phyloP scores from a whole-genome alignment of 805 yeast species.

The Starmerella tilneyi region DNA sequence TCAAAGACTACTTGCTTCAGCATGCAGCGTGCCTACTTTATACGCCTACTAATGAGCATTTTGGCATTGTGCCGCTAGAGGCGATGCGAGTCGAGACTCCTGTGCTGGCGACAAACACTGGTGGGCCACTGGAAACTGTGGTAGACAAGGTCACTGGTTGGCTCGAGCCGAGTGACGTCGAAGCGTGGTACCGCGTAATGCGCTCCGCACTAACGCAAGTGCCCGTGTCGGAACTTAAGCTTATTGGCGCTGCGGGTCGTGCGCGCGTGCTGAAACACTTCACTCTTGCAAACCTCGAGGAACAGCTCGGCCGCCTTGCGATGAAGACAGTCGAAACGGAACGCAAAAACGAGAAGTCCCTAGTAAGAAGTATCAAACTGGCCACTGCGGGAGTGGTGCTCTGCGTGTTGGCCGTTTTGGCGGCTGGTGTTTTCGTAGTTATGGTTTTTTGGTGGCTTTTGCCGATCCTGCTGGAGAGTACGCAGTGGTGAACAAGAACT shows the following conservation, averaged over 20 bases:
- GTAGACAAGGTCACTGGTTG: constrained; percentile 36
- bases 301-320: constrained; percentile 25
- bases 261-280: constrained; percentile 29
- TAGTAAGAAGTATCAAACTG: constrained; percentile 8
- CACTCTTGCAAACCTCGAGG: constrained; percentile 29
- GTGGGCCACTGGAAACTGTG: constrained; percentile 86
- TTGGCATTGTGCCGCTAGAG: constrained; percentile 95
- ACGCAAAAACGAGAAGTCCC: constrained; percentile 19
- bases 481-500: constrained; percentile 13
- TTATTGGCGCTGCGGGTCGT: constrained; percentile 30
- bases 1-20: constrained; percentile 54
- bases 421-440: background rate
- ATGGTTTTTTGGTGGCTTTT: constrained; percentile 3
- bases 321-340: constrained; percentile 16
- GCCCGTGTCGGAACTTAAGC: constrained; percentile 19
- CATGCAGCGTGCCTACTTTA: constrained; percentile 56
- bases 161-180: constrained; percentile 30
- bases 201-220: constrained; percentile 24
- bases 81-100: constrained; percentile 80
- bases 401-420: background rate
- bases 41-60: constrained; percentile 88
- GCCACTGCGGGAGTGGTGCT: constrained; percentile 4
- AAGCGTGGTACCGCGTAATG: constrained; percentile 33
- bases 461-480: constrained; percentile 13
- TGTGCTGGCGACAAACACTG: constrained; percentile 75